These are phyloP conservation scores for Fusarium praegraminearum DNA, from an alignment of 2,329 filamentous ascomycete species.

Conservation along the genomic window DNA sequence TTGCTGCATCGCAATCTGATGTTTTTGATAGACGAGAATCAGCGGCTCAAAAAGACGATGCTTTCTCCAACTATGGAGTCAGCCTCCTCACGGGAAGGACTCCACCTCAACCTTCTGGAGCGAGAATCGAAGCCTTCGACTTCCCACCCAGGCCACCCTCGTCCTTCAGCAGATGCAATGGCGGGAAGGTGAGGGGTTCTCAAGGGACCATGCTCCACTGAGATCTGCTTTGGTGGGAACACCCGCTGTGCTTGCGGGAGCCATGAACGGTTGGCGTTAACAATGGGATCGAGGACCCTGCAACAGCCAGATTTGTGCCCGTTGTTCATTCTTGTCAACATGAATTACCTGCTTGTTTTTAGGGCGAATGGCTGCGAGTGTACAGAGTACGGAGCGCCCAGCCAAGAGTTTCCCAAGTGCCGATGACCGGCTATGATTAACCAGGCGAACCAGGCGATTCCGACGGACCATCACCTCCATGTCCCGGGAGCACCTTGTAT, in stretches of 20 bases:
- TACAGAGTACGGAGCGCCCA: neutral
- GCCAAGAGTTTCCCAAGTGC: conserved; percentile 22
- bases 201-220: conserved; percentile 46
- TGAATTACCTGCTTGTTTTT: conserved; percentile 34
- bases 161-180: conserved; percentile 45
- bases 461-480: conserved; percentile 35
- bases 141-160: conserved; percentile 44
- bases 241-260: conserved; percentile 46
- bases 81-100: conserved; percentile 48
- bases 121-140: conserved; percentile 48
- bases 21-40: conserved; percentile 40
- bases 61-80: conserved; percentile 47
- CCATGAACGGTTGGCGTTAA: conserved; percentile 45
- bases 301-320: conserved; percentile 18
- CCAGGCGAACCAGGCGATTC: conserved; percentile 31
- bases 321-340: neutral
- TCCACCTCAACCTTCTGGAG: conserved; percentile 49
- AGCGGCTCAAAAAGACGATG: conserved; percentile 43
- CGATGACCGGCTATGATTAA: conserved; percentile 28
- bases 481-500: conserved; percentile 24
- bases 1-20: conserved; percentile 12
- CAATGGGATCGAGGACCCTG: conserved; percentile 41
- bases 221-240: conserved; percentile 48
- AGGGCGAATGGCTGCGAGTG: conserved; percentile 19
- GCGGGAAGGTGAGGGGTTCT: conserved; percentile 48